These are phyloP conservation scores for Pseudevernia furfuracea DNA, from an alignment of 495 filamentous ascomycete species.

Conservation along the genomic window DNA sequence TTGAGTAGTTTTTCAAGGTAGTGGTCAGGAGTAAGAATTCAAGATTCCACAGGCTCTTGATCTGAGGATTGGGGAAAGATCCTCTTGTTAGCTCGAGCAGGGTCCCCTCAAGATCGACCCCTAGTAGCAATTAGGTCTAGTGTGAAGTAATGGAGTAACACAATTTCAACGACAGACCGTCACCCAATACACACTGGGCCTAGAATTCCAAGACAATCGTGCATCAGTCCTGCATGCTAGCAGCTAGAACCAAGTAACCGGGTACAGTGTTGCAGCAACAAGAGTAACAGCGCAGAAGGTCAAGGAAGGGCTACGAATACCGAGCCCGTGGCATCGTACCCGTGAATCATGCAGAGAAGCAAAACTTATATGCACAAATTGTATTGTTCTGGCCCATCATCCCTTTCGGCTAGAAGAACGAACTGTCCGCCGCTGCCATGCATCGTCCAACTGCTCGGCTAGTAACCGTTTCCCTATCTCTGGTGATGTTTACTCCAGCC, in stretches of 20 bases:
- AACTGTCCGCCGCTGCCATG: neutral
- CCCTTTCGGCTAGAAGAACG: neutral
- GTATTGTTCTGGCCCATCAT: neutral
- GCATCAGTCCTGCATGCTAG: neutral
- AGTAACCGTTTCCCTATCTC: neutral
- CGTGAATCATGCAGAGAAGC: neutral
- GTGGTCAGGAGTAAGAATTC: neutral
- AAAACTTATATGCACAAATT: neutral
- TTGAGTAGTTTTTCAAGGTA: neutral
- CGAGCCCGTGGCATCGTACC: neutral
- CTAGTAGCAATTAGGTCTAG: conserved; percentile 1
- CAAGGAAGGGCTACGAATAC: neutral
- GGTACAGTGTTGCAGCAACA: neutral
- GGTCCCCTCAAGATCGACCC: conserved; percentile 1
- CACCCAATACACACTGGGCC: neutral
- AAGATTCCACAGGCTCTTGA: neutral
- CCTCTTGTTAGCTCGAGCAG: neutral
- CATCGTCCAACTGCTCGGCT: neutral
- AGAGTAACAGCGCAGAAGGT: neutral
- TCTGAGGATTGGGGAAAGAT: neutral
- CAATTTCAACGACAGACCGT: conserved; percentile 1
- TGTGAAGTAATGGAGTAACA: neutral
- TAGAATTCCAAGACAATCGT: neutral
- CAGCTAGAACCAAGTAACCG: neutral
- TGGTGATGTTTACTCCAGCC: neutral